These are phyloP conservation scores for Ogataea kodamae DNA, from an alignment of 805 yeast species.

Conservation along the genomic window DNA sequence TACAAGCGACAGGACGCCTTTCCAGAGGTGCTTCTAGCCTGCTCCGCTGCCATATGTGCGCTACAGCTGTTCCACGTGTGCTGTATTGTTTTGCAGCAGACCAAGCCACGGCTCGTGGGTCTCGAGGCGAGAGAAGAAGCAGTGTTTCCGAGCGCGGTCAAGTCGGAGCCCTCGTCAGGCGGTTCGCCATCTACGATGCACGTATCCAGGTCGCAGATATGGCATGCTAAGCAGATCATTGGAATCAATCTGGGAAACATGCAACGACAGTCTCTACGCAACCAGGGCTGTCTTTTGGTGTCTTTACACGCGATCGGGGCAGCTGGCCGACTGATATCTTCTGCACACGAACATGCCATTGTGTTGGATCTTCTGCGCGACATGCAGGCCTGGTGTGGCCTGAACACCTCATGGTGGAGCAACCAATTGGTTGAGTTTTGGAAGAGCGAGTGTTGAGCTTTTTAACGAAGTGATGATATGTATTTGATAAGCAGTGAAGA, in stretches of 20 bases:
- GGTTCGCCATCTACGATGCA: conserved; percentile 9
- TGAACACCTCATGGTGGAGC: conserved; percentile 23
- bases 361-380: conserved; percentile 23
- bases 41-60: conserved; percentile 39
- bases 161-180: conserved; percentile 7
- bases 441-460: conserved; percentile 23
- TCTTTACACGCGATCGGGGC: conserved; percentile 26
- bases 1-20: conserved; percentile 33
- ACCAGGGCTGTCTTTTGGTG: conserved; percentile 19
- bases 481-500: too few species aligned
- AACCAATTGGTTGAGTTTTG: conserved; percentile 27
- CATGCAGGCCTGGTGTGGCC: conserved; percentile 24
- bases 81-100: conserved; percentile 37
- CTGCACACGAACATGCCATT: conserved; percentile 24
- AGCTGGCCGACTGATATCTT: conserved; percentile 27
- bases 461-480: conserved; percentile 9
- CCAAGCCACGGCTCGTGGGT: conserved; percentile 38
- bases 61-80: conserved; percentile 42
- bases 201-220: conserved; percentile 30
- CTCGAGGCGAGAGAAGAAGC: conserved; percentile 6
- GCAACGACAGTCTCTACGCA: conserved; percentile 14
- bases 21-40: conserved; percentile 37
- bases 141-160: conserved; percentile 19
- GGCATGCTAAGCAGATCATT: conserved; percentile 41
- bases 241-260: conserved; percentile 29